Evolutionary conservation across 2,329 filamentous ascomycete species (phyloP).

Genomic region (Diaporthe velutina): DNA sequence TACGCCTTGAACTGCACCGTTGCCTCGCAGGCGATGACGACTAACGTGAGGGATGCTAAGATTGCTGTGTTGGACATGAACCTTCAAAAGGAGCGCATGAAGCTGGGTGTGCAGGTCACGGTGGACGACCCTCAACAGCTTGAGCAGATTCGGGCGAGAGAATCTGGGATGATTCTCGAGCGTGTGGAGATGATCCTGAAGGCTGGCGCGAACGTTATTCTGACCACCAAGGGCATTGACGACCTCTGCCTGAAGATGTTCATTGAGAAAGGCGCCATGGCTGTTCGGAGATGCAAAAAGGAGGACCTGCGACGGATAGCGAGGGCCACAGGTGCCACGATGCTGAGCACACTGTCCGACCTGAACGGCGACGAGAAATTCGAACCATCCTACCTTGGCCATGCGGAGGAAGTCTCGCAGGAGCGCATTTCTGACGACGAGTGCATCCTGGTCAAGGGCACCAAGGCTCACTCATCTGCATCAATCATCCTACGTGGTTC

Average conservation of each 20-base stretch:
- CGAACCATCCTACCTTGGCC: slow-evolving; percentile 87
- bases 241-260: slow-evolving; percentile 96
- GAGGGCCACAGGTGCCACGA: slow-evolving; percentile 92
- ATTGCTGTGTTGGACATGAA: slow-evolving; percentile 99
- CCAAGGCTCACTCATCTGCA: slow-evolving; percentile 92
- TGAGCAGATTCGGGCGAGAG: slow-evolving; percentile 94
- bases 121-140: slow-evolving; percentile 97
- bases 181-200: slow-evolving; percentile 98
- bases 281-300: slow-evolving; percentile 96
- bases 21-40: slow-evolving; percentile 97
- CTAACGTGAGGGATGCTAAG: slow-evolving; percentile 91
- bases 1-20: slow-evolving; percentile 99
- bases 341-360: slow-evolving; percentile 94
- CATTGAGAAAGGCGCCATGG: slow-evolving; percentile 95
- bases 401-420: slow-evolving; percentile 96
- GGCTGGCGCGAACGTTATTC: slow-evolving; percentile 93
- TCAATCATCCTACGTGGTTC: slow-evolving; percentile 96
- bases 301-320: slow-evolving; percentile 97
- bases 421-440: slow-evolving; percentile 99
- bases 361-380: slow-evolving; percentile 98
- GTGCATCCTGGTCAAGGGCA: slow-evolving; percentile 96
- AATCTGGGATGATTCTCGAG: slow-evolving; percentile 93
- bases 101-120: slow-evolving; percentile 97
- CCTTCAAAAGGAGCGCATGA: slow-evolving; percentile 98
- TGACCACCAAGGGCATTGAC: slow-evolving; percentile 99